Percentiles rank a stretch among this genome's conserved stretches.
Conservation (phyloP, 73 alveolate genomes). For the Urostyla sp. region DNA sequence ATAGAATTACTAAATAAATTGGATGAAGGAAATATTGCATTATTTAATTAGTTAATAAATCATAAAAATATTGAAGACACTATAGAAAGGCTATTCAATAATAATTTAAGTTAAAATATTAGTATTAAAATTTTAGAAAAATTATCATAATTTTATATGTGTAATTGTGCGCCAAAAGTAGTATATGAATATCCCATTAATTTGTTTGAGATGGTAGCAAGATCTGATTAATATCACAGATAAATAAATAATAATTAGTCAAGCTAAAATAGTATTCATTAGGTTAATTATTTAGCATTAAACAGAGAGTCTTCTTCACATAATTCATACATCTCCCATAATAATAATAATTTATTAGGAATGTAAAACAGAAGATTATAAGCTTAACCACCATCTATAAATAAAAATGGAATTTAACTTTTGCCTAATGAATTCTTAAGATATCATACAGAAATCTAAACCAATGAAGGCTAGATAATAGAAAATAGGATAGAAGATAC, state of each 20-base stretch:
- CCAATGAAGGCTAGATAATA: slow-evolving; percentile 1
- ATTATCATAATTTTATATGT: background rate
- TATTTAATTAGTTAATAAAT: background rate
- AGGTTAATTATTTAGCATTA: background rate
- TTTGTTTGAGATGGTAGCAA: background rate
- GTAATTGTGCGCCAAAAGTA: slow-evolving; percentile 22
- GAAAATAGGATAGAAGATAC: slow-evolving; percentile 7
- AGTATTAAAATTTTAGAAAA: slow-evolving; percentile 12
- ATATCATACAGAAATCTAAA: background rate
- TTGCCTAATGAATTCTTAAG: background rate
- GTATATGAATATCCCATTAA: slow-evolving; percentile 27
- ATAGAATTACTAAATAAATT: background rate
- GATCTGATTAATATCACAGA: background rate
- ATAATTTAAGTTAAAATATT: background rate
- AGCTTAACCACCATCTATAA: background rate
- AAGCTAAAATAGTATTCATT: slow-evolving; percentile 33
- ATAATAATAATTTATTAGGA: slow-evolving; percentile 17
- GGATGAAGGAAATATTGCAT: background rate
- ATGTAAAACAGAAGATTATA: no score
- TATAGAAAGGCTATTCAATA: background rate
- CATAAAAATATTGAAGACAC: background rate
- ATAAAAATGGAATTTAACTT: background rate
- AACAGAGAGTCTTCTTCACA: slow-evolving; percentile 1
- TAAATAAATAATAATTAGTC: slow-evolving; percentile 28
- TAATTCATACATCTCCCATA: background rate